phyloP scores from a whole-genome alignment of 2,329 filamentous ascomycete species.

The Cladobotryum mycophilum region DNA sequence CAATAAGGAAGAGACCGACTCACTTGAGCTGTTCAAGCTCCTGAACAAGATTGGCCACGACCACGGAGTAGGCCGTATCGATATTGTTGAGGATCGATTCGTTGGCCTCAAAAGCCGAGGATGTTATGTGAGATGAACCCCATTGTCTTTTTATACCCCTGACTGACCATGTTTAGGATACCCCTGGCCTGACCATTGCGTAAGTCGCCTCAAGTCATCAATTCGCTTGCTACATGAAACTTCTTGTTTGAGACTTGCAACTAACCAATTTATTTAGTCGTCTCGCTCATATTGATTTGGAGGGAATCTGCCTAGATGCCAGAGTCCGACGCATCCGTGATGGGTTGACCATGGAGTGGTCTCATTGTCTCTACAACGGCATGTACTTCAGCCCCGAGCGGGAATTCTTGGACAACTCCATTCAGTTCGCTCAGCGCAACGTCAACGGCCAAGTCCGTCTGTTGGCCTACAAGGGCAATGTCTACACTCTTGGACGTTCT shows the following conservation, averaged over 20 bases:
- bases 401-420: slow-evolving; percentile 55
- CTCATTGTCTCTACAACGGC: slow-evolving; percentile 42
- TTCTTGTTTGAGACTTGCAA: no score
- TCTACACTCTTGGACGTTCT: slow-evolving; percentile 40
- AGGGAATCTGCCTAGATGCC: slow-evolving; percentile 51
- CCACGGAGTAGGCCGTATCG: slow-evolving; percentile 63
- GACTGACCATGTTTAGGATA: slow-evolving; percentile 9
- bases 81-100: slow-evolving; percentile 40
- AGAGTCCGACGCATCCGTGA: slow-evolving; percentile 48
- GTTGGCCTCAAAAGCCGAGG: slow-evolving; percentile 24
- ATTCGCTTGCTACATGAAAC: neutral
- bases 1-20: slow-evolving; percentile 3
- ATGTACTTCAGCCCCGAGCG: slow-evolving; percentile 46
- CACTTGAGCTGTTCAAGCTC: slow-evolving; percentile 44
- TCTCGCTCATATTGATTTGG: slow-evolving; percentile 39
- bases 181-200: slow-evolving; percentile 16
- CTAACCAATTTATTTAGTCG: slow-evolving; percentile 12
- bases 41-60: slow-evolving; percentile 55
- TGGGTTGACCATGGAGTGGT: slow-evolving; percentile 44
- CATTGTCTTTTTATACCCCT: neutral
- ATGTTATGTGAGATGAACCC: neutral
- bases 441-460: slow-evolving; percentile 27
- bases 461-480: slow-evolving; percentile 41
- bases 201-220: neutral
- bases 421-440: slow-evolving; percentile 52